A percentile compares a stretch with the other conserved stretches of the same genome.
Evolutionary conservation across 1,284 basidiomycete species (phyloP).

Genomic region (Meripilus lineatus): DNA sequence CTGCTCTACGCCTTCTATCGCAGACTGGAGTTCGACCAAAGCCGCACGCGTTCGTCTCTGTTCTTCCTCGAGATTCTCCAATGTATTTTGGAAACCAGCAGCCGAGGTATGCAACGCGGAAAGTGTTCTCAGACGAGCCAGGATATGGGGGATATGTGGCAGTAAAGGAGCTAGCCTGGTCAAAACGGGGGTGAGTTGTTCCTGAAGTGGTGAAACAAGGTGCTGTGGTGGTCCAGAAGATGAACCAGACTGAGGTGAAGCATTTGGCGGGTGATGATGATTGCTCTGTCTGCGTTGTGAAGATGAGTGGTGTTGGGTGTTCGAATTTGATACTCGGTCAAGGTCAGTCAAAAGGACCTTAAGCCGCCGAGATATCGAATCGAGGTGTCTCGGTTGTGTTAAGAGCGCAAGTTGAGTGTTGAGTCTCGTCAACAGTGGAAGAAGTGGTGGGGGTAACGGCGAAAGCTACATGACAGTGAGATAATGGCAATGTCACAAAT

Average conservation of each 20-base stretch:
- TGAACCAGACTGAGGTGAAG: slow-evolving; percentile 25
- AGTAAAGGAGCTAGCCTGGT: slow-evolving; percentile 82
- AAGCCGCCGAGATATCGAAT: slow-evolving; percentile 91
- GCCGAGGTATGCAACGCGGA: slow-evolving; percentile 81
- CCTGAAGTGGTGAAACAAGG: slow-evolving; percentile 42
- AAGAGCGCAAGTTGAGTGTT: slow-evolving; percentile 85
- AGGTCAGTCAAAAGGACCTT: slow-evolving; percentile 92
- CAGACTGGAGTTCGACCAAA: slow-evolving; percentile 61
- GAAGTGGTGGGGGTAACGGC: slow-evolving; percentile 73
- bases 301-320: slow-evolving; percentile 36
- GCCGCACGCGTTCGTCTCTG: slow-evolving; percentile 59
- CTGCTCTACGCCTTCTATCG: slow-evolving; percentile 67
- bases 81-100: slow-evolving; percentile 65
- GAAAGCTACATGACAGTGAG: slow-evolving; percentile 37
- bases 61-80: slow-evolving; percentile 70
- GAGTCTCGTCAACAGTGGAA: slow-evolving; percentile 78
- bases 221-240: slow-evolving; percentile 24
- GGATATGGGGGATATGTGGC: slow-evolving; percentile 88
- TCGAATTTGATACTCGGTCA: slow-evolving; percentile 68
- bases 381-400: slow-evolving; percentile 94
- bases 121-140: slow-evolving; percentile 82
- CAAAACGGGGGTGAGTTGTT: slow-evolving; percentile 71
- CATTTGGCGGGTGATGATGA: slow-evolving; percentile 13
- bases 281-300: slow-evolving; percentile 21
- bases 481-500: neutral